Base-by-base conservation (phyloP, 208 protist species). In the Crithidia bombi region DNA sequence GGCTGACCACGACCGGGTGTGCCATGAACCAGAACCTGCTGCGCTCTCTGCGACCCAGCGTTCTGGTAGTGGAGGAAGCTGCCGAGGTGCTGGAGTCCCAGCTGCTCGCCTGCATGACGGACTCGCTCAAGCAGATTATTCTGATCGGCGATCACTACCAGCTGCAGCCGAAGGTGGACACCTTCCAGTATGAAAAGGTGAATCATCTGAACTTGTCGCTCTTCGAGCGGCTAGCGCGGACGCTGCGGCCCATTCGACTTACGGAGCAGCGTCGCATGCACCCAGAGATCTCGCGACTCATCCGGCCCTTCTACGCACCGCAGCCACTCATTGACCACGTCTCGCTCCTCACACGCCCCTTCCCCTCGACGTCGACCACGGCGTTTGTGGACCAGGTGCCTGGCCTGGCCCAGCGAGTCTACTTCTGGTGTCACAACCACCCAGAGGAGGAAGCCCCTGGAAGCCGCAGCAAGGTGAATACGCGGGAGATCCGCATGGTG, bases 1-100 rank as follows among this genome's bases (percentile, higher is more conserved):
- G 93, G 49, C 74, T 95, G 19, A 98, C 97, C 23, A 98, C 95
- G 30, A 97, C 94, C 1, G 94, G 94, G 25, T 97, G 91, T 39
- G 93, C 96, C 6, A 95, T 92, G 74, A 90, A 98, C 73, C 85
- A 92, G 54, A 90, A 90, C 49, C 64, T 98, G n/a, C 61, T 98
- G 35, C 81, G 87, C 32, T 90, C 83, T 0, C 76, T 98, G 10
- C 74, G 80, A 2, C 84, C 94, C 33, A 93, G 83, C 47, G 90
- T 98, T 44, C 66, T 98, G 33, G 76, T 98, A 19, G 90, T 98
- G 28, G 96, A 98, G 74, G 96, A 98, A 75, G 95, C 96, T 10
- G 94, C 92, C 4, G 96, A 98, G 70, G 91, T 98, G 36, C 78
- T 98, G 7, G 94, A 98, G 75, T 90, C 86, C 26, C 96, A 98